A percentile compares a stretch with the other conserved stretches of the same genome.
Evolutionary conservation across 768 basidiomycete genomes (phyloP).

Genomic region (Lanmaoa pseudosensibilis): DNA sequence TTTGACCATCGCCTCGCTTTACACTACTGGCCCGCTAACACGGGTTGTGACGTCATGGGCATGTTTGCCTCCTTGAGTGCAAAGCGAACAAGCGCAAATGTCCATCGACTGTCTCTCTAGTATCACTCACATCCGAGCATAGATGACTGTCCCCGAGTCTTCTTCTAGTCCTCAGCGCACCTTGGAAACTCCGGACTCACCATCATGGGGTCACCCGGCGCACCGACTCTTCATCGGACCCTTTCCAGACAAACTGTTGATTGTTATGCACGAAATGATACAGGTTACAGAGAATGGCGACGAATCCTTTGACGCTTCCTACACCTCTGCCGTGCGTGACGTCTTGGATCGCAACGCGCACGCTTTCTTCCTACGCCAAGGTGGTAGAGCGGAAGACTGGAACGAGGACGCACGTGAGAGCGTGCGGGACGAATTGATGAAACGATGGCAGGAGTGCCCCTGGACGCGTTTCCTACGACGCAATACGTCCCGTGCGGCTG

Average conservation of each 20-base stretch:
- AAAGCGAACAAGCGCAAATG: neutral
- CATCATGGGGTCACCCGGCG: constrained; percentile 28
- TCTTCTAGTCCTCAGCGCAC: neutral
- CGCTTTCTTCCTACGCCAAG: constrained; percentile 60
- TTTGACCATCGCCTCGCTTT: neutral
- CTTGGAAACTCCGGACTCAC: neutral
- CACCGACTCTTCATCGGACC: constrained; percentile 73
- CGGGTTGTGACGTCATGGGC: constrained; percentile 28
- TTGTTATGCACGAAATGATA: constrained; percentile 36
- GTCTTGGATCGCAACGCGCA: constrained; percentile 59
- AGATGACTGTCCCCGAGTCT: constrained; percentile 14
- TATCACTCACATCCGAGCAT: neutral
- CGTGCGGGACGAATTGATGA: constrained; percentile 55
- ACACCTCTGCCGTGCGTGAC: constrained; percentile 34
- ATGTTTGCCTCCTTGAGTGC: neutral
- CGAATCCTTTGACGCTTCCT: constrained; percentile 35
- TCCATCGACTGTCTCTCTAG: neutral
- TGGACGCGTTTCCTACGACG: constrained; percentile 53
- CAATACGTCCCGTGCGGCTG: constrained; percentile 4
- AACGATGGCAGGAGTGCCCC: constrained; percentile 63
- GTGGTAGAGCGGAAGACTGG: constrained; percentile 70
- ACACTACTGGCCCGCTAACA: neutral
- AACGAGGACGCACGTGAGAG: constrained; percentile 50
- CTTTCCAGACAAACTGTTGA: constrained; percentile 62
- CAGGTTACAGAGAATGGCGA: constrained; percentile 28